A percentile compares a stretch with the other conserved stretches of the same genome.
Conservation (phyloP, 2,329 filamentous ascomycete species). For the Diplodia seriata region DNA sequence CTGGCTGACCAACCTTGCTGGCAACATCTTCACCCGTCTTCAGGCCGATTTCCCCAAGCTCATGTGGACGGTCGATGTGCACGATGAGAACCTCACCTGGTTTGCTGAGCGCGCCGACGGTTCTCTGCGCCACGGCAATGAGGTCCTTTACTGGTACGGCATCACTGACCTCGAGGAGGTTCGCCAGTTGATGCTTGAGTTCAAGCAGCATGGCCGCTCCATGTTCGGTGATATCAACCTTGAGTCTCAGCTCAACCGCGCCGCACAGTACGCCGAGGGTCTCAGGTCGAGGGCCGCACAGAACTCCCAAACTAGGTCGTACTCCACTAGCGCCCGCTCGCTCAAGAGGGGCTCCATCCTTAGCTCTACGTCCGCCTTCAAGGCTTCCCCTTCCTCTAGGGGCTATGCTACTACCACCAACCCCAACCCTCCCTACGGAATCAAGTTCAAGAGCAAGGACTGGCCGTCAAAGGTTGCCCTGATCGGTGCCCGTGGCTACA, state of each 20-base stretch:
- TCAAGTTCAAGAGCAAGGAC: constrained; percentile 84
- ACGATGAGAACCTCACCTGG: constrained; percentile 97
- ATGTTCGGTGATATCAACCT: constrained; percentile 92
- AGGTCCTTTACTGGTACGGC: constrained; percentile 88
- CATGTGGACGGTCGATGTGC: constrained; percentile 94
- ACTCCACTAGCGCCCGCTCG: constrained; percentile 64
- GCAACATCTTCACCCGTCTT: constrained; percentile 92
- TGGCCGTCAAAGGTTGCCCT: constrained; percentile 81
- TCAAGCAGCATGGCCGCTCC: constrained; percentile 78
- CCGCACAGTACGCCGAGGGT: constrained; percentile 72
- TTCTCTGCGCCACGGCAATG: constrained; percentile 82
- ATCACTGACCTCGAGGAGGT: constrained; percentile 83
- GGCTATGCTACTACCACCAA: constrained; percentile 73
- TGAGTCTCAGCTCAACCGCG: constrained; percentile 81
- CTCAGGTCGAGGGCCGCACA: constrained; percentile 60
- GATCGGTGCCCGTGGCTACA: constrained; percentile 93
- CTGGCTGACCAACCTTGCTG: constrained; percentile 92
- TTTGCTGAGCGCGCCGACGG: constrained; percentile 98
- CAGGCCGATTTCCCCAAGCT: constrained; percentile 92
- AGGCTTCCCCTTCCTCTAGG: constrained; percentile 44
- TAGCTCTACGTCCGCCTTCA: constrained; percentile 13
- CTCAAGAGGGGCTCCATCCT: constrained; percentile 17
- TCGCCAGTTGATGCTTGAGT: constrained; percentile 82
- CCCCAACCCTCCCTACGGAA: constrained; percentile 87
- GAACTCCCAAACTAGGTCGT: constrained; percentile 68